These are phyloP conservation scores for Gloeostereum incarnatum DNA, from an alignment of 768 basidiomycete species.

Conservation along the genomic window DNA sequence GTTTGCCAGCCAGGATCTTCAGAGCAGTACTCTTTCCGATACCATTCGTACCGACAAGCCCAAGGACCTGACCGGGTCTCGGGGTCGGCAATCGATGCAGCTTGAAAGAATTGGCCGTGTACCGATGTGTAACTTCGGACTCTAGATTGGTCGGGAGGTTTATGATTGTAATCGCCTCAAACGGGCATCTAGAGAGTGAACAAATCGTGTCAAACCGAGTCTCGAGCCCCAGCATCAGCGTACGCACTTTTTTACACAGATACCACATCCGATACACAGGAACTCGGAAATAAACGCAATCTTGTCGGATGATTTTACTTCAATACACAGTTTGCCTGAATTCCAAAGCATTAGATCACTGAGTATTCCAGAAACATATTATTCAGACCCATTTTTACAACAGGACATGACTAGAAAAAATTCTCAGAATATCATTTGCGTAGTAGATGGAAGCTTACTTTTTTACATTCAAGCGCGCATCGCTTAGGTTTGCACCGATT, in stretches of 20 bases:
- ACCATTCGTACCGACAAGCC: slow-evolving; percentile 97
- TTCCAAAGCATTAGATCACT: slow-evolving; percentile 1
- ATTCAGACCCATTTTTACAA: slow-evolving; percentile 89
- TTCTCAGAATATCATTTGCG: slow-evolving; percentile 6
- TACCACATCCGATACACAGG: slow-evolving; percentile 99
- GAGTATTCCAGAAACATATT: not conserved
- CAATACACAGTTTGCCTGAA: slow-evolving; percentile 93
- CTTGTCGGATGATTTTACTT: slow-evolving; percentile 93
- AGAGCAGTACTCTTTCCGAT: slow-evolving; percentile 98
- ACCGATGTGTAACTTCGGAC: slow-evolving; percentile 94
- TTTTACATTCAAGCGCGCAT: slow-evolving; percentile 98
- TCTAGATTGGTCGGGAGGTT: slow-evolving; percentile 97
- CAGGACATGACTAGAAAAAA: slow-evolving; percentile 70
- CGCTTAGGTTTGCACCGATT: slow-evolving; percentile 96
- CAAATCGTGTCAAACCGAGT: no score
- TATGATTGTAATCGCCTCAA: slow-evolving; percentile 98
- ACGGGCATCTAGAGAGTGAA: slow-evolving; percentile 69
- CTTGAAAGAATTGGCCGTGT: slow-evolving; percentile 98
- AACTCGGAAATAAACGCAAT: slow-evolving; percentile 99
- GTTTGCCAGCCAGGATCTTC: slow-evolving; percentile 93
- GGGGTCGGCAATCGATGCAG: slow-evolving; percentile 96
- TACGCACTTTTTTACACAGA: slow-evolving; percentile 96
- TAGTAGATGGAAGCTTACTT: slow-evolving; percentile 33
- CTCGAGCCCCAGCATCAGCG: not conserved
- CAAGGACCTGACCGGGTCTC: slow-evolving; percentile 95